Conservation (phyloP, 768 basidiomycete genomes). For the Cytidiella melzeri region DNA sequence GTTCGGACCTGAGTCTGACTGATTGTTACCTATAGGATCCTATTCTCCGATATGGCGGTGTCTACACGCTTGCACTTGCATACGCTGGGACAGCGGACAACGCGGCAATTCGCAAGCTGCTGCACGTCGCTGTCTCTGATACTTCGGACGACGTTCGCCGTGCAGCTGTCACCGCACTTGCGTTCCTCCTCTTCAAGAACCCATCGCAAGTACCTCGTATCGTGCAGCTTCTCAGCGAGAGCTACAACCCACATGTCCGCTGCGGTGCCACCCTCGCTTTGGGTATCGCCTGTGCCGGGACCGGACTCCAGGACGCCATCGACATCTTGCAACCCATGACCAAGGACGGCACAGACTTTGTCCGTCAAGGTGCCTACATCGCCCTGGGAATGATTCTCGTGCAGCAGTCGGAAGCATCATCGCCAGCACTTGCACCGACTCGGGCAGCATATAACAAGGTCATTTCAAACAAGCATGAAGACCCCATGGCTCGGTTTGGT, state of each 20-base stretch:
- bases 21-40: slow-evolving; percentile 60
- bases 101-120: slow-evolving; percentile 80
- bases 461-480: slow-evolving; percentile 94
- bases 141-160: slow-evolving; percentile 96
- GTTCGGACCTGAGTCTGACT: too few species aligned
- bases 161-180: slow-evolving; percentile 92
- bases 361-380: slow-evolving; percentile 94
- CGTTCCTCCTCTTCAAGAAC: slow-evolving; percentile 96
- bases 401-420: slow-evolving; percentile 89
- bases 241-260: slow-evolving; percentile 97
- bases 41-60: slow-evolving; percentile 94
- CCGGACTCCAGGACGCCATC: slow-evolving; percentile 92
- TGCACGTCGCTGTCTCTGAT: slow-evolving; percentile 97
- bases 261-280: slow-evolving; percentile 95
- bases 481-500: slow-evolving; percentile 97
- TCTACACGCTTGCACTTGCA: slow-evolving; percentile 93
- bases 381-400: slow-evolving; percentile 96
- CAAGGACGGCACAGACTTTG: slow-evolving; percentile 96
- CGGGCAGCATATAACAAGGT: slow-evolving; percentile 88
- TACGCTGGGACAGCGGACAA: slow-evolving; percentile 97
- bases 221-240: slow-evolving; percentile 94
- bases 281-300: slow-evolving; percentile 96
- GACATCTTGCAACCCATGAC: slow-evolving; percentile 98
- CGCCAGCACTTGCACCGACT: slow-evolving; percentile 72
- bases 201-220: slow-evolving; percentile 94